Evolutionary conservation across 768 basidiomycete species (phyloP), one percentile per base, ranked within the genome.

Genomic region (Daedaleopsis nitida): DNA sequence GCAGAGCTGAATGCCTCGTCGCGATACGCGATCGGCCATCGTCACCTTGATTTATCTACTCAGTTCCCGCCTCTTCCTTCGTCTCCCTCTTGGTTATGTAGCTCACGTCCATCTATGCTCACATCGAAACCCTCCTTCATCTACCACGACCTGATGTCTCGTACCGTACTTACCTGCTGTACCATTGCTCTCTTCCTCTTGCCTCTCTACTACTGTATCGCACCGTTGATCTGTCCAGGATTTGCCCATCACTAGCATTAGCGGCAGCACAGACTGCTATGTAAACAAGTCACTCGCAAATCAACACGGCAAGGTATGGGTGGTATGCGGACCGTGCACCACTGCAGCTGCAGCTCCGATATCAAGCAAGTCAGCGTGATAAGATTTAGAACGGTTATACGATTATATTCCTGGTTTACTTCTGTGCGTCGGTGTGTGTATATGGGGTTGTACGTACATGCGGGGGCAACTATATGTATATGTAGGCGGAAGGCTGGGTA

Each of bases 21-120:
- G 27, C 27, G 27, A 7, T 7, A 3, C 3, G 27, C 27, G 27
- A 32, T 32, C 7, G 27, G 27, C 4, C 27, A 32, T 32, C 27
- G 27, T 32, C 27, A 7, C 27, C 54, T 61, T 50, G 48, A 61
- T 61, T 42, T 54, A 58, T 57, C 11, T 50, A 45, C 47, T 49
- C 44, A 42, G 43, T 47, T 44, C 9, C 24, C 39, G 9, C 14
- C 4, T 39, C n/a, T n/a, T n/a, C n/a, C n/a, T n/a, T n/a, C n/a
- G n/a, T n/a, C n/a, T n/a, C n/a, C n/a, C n/a, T n/a, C n/a, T n/a
- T n/a, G n/a, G n/a, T n/a, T 42, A 6, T 19, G 1, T 47, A 32
- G 27, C 27, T 3, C 27, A 32, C 27, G 27, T 7, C 23, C 57
- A 5, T 16, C 6, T 34, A 16, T 21, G n/a, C 32, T 37, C 54